Evolutionary conservation across 1,284 basidiomycete genomes (phyloP).

Genomic region (Ustilago crameri): DNA sequence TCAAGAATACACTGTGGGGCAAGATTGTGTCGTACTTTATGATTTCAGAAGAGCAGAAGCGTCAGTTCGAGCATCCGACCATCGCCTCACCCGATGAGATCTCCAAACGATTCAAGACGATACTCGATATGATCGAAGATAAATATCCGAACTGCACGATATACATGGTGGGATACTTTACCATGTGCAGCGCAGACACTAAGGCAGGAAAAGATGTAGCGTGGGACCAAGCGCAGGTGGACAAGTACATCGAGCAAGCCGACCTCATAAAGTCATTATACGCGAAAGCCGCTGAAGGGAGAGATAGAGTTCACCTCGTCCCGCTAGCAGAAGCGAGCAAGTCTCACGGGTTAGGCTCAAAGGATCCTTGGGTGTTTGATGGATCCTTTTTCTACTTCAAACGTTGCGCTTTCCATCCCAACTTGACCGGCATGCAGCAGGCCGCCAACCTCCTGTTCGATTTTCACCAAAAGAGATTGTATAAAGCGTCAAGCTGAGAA

Average conservation of each 20-base stretch:
- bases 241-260: slow-evolving; percentile 13
- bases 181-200: slow-evolving; percentile 25
- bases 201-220: slow-evolving; percentile 6
- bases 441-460: slow-evolving; percentile 20
- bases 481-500: not conserved
- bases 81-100: slow-evolving; percentile 16
- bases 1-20: slow-evolving; percentile 27
- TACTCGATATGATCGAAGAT: slow-evolving; percentile 15
- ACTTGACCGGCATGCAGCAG: slow-evolving; percentile 16
- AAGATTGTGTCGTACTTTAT: slow-evolving; percentile 6
- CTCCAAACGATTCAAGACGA: slow-evolving; percentile 3
- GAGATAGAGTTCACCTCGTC: slow-evolving; percentile 14
- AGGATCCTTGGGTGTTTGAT: slow-evolving; percentile 24
- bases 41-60: slow-evolving; percentile 7
- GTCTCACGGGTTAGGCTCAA: slow-evolving; percentile 14
- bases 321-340: slow-evolving; percentile 20
- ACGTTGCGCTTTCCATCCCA: slow-evolving; percentile 25
- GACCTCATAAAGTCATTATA: slow-evolving; percentile 15
- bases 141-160: slow-evolving; percentile 16
- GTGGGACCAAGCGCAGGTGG: slow-evolving; percentile 13
- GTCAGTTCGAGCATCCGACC: slow-evolving; percentile 4
- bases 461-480: slow-evolving; percentile 4
- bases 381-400: slow-evolving; percentile 16
- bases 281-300: slow-evolving; percentile 10
- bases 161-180: slow-evolving; percentile 34